These are phyloP conservation scores for Trypanosoma cruzi DNA, from an alignment of 208 protist species.

Conservation along the genomic window DNA sequence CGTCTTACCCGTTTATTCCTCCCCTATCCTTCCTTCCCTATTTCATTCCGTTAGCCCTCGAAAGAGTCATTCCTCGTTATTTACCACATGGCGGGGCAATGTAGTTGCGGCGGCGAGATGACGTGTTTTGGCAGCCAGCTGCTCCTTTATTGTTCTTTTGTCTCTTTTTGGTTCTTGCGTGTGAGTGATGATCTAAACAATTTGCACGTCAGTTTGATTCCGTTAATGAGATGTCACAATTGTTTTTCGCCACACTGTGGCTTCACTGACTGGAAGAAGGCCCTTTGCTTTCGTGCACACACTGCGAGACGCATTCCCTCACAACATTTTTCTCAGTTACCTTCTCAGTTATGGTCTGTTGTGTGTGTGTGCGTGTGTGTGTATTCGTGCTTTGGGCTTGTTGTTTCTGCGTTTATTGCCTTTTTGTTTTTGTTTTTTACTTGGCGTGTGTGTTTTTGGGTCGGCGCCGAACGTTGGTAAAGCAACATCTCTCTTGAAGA, in stretches of 20 bases:
- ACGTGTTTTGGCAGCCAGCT: not conserved
- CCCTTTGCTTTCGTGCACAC: not conserved
- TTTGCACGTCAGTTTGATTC: conserved; percentile 41
- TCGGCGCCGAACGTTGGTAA: not conserved
- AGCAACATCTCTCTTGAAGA: not conserved
- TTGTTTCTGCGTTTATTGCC: too few relatives aligned
- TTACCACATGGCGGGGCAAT: conserved; percentile 9
- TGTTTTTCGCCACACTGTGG: conserved; percentile 16
- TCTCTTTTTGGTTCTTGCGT: not conserved
- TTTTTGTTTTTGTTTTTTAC: not conserved
- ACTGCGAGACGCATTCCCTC: not conserved
- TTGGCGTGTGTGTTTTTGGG: not conserved
- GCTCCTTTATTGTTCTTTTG: not conserved
- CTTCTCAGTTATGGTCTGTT: too few relatives aligned
- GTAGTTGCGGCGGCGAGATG: conserved; percentile 29
- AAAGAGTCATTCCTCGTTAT: conserved; percentile 32
- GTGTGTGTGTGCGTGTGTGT: too few relatives aligned
- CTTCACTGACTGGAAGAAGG: conserved; percentile 6
- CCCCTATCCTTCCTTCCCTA: not conserved
- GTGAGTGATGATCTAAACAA: conserved; percentile 29
- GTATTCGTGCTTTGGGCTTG: too few relatives aligned
- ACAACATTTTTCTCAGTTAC: too few relatives aligned
- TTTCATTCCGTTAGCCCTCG: not conserved
- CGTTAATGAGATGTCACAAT: conserved; percentile 18
- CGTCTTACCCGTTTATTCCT: not conserved